A percentile compares a stretch with the other conserved stretches of the same genome.
These are phyloP conservation scores for Fusarium sororula DNA, from an alignment of 2,329 filamentous ascomycete genomes.

Conservation along the genomic window DNA sequence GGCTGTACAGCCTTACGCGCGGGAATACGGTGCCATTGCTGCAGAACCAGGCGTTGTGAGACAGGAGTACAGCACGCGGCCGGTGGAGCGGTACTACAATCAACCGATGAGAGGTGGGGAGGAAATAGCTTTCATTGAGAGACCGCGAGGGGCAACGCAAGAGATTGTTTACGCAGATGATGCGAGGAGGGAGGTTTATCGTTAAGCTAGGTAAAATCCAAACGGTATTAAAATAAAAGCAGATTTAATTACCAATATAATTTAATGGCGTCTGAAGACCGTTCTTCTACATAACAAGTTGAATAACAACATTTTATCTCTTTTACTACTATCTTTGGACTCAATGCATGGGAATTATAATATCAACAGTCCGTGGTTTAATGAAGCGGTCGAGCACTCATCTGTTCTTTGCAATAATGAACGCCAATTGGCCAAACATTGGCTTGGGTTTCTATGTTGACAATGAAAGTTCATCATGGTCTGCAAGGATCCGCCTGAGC, in stretches of 20 bases:
- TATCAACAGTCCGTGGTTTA: neutral
- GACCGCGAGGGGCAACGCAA: constrained; percentile 51
- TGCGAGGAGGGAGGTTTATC: constrained; percentile 49
- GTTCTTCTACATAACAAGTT: neutral
- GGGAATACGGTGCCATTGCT: constrained; percentile 43
- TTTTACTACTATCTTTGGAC: neutral
- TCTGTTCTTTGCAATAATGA: neutral
- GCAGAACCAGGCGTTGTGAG: constrained; percentile 40
- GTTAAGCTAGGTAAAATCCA: constrained; percentile 29
- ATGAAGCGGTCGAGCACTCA: too few relatives aligned
- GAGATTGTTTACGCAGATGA: constrained; percentile 59
- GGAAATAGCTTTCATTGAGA: constrained; percentile 57
- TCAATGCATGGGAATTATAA: neutral
- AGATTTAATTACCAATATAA: neutral
- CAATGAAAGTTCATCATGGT: neutral
- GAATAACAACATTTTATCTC: neutral
- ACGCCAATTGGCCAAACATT: neutral
- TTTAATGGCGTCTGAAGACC: neutral
- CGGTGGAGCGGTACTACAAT: constrained; percentile 57
- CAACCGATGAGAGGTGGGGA: constrained; percentile 46
- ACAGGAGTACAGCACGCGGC: constrained; percentile 53
- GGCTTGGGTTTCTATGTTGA: neutral
- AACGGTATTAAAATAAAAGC: neutral
- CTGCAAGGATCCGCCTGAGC: neutral
- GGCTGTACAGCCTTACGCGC: constrained; percentile 45